Evolutionary conservation across 352 stramenopile species (phyloP).

Genomic region (Globisporangium emineosum): DNA sequence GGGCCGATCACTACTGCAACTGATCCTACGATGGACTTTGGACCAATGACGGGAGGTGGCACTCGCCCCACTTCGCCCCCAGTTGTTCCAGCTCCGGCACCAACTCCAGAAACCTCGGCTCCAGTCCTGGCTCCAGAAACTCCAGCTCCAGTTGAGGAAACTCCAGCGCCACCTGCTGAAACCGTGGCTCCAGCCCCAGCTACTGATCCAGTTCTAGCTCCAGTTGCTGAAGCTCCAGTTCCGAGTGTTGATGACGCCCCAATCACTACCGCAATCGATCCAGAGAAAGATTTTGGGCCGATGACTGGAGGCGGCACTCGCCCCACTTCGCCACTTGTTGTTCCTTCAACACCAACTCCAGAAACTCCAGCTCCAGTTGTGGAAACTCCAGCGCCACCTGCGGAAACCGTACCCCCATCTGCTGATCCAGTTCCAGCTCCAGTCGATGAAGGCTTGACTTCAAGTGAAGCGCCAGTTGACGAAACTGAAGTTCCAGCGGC

Average conservation of each 20-base stretch:
- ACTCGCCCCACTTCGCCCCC: background rate
- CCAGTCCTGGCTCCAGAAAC: background rate
- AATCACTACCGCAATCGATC: background rate
- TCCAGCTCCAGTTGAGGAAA: background rate
- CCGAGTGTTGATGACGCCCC: background rate
- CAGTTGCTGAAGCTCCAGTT: background rate
- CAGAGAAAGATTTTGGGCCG: background rate
- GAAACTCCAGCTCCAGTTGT: background rate
- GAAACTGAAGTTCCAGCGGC: background rate
- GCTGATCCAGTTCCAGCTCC: background rate
- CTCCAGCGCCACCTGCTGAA: background rate
- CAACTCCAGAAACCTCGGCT: background rate
- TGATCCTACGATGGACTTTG: conserved; percentile 1
- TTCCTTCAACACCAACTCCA: background rate
- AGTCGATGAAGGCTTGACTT: background rate
- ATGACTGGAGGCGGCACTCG: conserved; percentile 1
- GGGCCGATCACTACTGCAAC: background rate
- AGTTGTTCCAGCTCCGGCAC: background rate
- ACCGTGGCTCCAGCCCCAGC: background rate
- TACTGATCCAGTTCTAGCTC: background rate
- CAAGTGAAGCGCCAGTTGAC: background rate
- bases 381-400: background rate
- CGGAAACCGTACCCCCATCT: background rate
- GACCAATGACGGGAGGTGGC: background rate
- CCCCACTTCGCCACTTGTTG: background rate